Conservation (phyloP, 2,329 filamentous ascomycete genomes). For the Alternaria longipes region DNA sequence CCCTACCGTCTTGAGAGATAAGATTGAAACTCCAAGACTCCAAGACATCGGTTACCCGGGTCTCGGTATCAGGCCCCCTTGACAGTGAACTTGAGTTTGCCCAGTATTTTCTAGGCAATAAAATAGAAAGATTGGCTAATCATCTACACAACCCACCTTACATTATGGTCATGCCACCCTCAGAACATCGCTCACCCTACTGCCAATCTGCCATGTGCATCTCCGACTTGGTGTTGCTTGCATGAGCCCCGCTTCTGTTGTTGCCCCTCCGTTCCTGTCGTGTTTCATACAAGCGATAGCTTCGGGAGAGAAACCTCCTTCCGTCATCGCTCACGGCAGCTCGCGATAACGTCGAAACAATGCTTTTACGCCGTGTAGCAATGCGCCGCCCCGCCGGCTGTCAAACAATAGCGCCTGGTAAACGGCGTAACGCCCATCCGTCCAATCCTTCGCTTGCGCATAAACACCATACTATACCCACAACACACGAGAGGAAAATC, state of each 20-base stretch:
- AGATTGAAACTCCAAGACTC: constrained; percentile 5
- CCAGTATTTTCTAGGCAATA: constrained; percentile 10
- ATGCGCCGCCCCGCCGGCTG: constrained; percentile 13
- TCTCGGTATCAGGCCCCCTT: not conserved
- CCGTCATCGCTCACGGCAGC: constrained; percentile 7
- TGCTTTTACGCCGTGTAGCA: constrained; percentile 5
- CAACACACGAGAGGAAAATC: constrained; percentile 3
- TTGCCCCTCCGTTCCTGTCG: constrained; percentile 1
- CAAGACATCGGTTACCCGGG: constrained; percentile 11
- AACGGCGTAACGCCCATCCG: constrained; percentile 8
- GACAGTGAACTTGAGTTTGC: constrained; percentile 5
- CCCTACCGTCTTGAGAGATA: constrained; percentile 4
- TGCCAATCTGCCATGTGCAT: constrained; percentile 1
- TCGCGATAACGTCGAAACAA: constrained; percentile 18
- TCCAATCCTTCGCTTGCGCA: constrained; percentile 9
- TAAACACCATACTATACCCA: constrained; percentile 6
- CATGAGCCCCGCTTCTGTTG: constrained; percentile 5
- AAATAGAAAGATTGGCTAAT: constrained; percentile 3
- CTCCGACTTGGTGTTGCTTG: constrained; percentile 8
- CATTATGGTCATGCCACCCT: not conserved
- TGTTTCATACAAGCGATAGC: constrained; percentile 14
- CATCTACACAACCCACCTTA: not conserved
- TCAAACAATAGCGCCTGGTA: constrained; percentile 16
- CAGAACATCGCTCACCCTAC: constrained; percentile 2
- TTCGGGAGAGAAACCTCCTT: constrained; percentile 5